phyloP scores from a whole-genome alignment of 129 eudicot genomes.

The Flaveria linearis region DNA sequence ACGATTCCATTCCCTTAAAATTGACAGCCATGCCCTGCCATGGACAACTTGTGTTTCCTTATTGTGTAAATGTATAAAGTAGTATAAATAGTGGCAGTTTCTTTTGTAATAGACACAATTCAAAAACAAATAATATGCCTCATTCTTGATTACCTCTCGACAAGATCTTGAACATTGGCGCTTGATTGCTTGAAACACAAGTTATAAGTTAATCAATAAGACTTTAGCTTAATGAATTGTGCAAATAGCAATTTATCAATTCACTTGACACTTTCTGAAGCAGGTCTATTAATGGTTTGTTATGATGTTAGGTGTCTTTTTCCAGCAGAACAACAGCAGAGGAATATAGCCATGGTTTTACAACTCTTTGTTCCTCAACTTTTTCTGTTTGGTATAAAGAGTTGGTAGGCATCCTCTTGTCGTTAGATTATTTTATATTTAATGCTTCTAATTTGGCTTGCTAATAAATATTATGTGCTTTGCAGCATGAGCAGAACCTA shows the following conservation, averaged over 20 bases:
- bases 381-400: conserved; percentile 72
- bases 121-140: too few species aligned
- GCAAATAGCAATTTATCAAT: conserved; percentile 10
- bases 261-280: conserved; percentile 9
- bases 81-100: too few species aligned
- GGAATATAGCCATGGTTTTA: conserved; percentile 54
- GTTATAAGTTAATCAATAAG: neutral
- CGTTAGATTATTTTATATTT: neutral
- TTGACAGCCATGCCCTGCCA: too few species aligned
- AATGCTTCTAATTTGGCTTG: conserved; percentile 16
- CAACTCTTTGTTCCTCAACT: conserved; percentile 73
- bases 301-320: conserved; percentile 48
- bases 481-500: conserved; percentile 87
- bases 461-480: conserved; percentile 22
- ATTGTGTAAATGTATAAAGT: too few species aligned
- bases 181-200: conserved; percentile 14
- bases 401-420: conserved; percentile 51
- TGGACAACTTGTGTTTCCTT: too few species aligned
- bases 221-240: conserved; percentile 3
- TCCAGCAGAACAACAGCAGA: conserved; percentile 41
- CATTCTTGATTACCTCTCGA: too few species aligned
- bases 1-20: too few species aligned
- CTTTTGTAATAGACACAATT: too few species aligned
- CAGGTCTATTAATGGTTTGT: conserved; percentile 16
- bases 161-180: neutral